Base-by-base conservation (phyloP, 139 green algal species). In the Dunaliella sp. region DNA sequence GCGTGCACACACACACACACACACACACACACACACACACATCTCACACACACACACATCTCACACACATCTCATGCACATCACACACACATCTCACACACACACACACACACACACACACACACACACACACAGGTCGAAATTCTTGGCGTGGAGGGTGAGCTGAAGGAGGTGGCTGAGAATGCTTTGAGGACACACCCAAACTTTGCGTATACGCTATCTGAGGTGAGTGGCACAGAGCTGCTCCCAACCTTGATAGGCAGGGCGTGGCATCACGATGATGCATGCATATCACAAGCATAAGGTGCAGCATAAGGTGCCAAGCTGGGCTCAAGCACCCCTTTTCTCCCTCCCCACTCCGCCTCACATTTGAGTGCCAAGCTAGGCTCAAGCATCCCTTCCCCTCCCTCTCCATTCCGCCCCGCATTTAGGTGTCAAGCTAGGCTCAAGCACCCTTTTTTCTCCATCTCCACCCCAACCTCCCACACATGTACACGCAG, bases 171-270 rank as follows among this genome's bases (percentile, higher is more conserved):
- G 2, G 87, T 97, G 2, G 96, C 92, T 28, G 48, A 89, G 74
- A 36, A 80, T 2, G 92, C 92, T 26, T 85, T 99, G 25, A 92
- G 84, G 48, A 95, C 93, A 0, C 91, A 94, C 12, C 95, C 97
- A 48, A 99, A 99, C 90, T 98, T 98, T 87, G 91, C 95, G 0
- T 98, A 99, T 88, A 98, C 97, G 3, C 83, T 94, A 7, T 83
- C 88, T 25, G 94, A 98, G 87, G 91, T 98, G 1, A 88, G 87
- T n/a, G n/a, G n/a, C n/a, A n/a, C n/a, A n/a, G n/a, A n/a, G n/a
- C n/a, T n/a, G n/a, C n/a, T n/a, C n/a, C n/a, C n/a, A n/a, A n/a
- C n/a, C n/a, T n/a, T n/a, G n/a, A n/a, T n/a, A n/a, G n/a, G n/a
- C n/a, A n/a, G n/a, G n/a, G n/a, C n/a, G n/a, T n/a, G n/a, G n/a